phyloP scores from a whole-genome alignment of 352 stramenopile species.

The Plasmopara halstedii region DNA sequence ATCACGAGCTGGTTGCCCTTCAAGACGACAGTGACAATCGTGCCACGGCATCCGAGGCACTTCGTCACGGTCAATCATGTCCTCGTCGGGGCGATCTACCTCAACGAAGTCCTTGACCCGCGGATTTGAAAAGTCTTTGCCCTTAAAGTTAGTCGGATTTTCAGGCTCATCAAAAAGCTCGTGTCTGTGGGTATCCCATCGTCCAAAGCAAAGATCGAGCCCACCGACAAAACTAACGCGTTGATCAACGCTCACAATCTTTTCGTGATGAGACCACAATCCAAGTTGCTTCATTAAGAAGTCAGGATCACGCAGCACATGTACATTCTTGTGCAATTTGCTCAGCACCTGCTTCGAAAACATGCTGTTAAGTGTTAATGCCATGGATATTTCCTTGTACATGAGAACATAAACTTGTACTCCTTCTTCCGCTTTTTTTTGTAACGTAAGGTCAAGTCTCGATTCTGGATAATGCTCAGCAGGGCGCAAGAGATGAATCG shows the following conservation, averaged over 20 bases:
- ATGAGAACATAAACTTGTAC: slow-evolving; percentile 88
- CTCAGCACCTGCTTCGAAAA: slow-evolving; percentile 68
- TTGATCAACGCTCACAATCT: slow-evolving; percentile 88
- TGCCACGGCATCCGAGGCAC: slow-evolving; percentile 84
- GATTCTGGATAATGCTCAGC: slow-evolving; percentile 49
- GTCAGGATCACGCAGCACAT: slow-evolving; percentile 84
- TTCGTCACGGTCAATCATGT: slow-evolving; percentile 65
- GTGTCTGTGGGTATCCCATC: slow-evolving; percentile 73
- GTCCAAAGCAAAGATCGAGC: slow-evolving; percentile 85
- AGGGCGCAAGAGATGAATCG: slow-evolving; percentile 72
- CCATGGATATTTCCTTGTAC: slow-evolving; percentile 85
- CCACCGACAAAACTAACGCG: slow-evolving; percentile 85
- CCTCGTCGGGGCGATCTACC: slow-evolving; percentile 59
- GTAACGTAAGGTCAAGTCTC: slow-evolving; percentile 51
- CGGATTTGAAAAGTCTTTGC: slow-evolving; percentile 83
- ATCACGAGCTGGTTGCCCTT: slow-evolving; percentile 72
- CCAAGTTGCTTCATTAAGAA: slow-evolving; percentile 85
- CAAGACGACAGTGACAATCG: slow-evolving; percentile 72
- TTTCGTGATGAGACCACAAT: slow-evolving; percentile 90
- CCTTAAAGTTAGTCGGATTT: slow-evolving; percentile 49
- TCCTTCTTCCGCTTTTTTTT: slow-evolving; percentile 72
- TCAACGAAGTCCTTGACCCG: slow-evolving; percentile 81
- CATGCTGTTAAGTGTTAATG: slow-evolving; percentile 79
- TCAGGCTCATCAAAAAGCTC: slow-evolving; percentile 56
- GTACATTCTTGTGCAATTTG: slow-evolving; percentile 69